Base-by-base conservation (phyloP, 305 asterid genomes). In the Plantago rigida region DNA sequence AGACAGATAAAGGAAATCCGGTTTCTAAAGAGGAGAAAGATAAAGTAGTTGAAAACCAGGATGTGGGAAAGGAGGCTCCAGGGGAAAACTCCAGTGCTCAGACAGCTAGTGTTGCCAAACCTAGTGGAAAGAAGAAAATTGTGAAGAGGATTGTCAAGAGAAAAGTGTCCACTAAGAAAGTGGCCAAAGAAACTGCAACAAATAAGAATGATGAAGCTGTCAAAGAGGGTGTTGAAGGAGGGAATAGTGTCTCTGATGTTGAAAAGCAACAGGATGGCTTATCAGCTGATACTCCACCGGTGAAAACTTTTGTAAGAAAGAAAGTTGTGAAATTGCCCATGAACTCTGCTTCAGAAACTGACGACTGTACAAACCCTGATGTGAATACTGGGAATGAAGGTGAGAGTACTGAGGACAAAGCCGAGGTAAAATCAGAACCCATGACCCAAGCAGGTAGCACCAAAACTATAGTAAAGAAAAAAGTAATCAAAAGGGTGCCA, bases 121-220 rank as follows among this genome's bases (percentile, higher is more conserved):
- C 82, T 59, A 93, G 74, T 59, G 94, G 75, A 63, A 93, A 93
- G 73, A 93, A 81, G 84, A 93, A 84, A 75, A 82, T 90, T 59
- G 68, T 91, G 53, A 91, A 77, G 82, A 86, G 84, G 75, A 75
- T 91, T 73, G 85, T 91, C 65, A 91, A 85, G 75, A 83, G 73
- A 75, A 88, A 79, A 68, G 84, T 82, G 67, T 71, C 78, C 22
- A 69, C 73, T 45, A 86, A 77, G 68, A 86, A 80, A 72, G 83
- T 66, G 34, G 63, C 29, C 50, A 13, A 68, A 46, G 88, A 79
- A 75, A 80, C 52, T 72, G 69, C 79, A 29, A 62, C 71, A 15
- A 73, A 77, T 56, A 78, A 47, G 69, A 83, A 31, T 49, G 79
- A 66, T 68, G 81, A 67, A 47, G 70, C 53, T 13, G 77, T 57